phyloP scores from a whole-genome alignment of 83 land plant genomes.

The Thuja plicata region DNA sequence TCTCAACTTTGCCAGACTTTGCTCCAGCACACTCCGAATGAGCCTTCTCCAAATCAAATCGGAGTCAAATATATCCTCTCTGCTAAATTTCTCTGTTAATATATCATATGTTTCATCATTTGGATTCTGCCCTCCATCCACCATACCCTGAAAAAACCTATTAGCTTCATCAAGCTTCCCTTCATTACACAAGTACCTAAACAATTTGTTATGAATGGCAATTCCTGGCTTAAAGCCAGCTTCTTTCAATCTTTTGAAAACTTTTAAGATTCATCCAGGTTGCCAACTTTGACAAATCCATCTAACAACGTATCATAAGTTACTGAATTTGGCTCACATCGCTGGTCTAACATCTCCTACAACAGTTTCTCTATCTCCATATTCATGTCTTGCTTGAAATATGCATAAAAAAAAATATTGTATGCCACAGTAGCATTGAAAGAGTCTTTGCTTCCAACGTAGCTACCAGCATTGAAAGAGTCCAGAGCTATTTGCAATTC shows the following conservation, averaged over 20 bases:
- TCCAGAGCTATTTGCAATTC: no score
- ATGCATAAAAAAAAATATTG: constrained; percentile 29
- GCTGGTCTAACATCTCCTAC: constrained; percentile 43
- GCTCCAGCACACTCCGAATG: no score
- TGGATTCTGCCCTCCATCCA: constrained; percentile 22
- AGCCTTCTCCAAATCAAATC: no score
- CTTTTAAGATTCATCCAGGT: constrained; percentile 34
- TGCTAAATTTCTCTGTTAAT: constrained; percentile 34
- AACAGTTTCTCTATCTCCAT: constrained; percentile 36
- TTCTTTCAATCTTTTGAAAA: constrained; percentile 35
- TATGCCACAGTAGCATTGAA: constrained; percentile 30
- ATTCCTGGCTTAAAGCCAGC: constrained; percentile 40
- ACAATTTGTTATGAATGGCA: constrained; percentile 33
- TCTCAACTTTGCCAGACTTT: no score
- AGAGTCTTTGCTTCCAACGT: no score
- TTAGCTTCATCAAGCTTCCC: constrained; percentile 29
- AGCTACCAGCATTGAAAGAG: no score
- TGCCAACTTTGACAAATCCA: constrained; percentile 36
- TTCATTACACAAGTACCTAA: constrained; percentile 36
- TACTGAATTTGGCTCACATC: constrained; percentile 44
- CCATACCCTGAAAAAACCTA: constrained; percentile 42
- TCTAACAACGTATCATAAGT: constrained; percentile 55
- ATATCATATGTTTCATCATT: constrained; percentile 28
- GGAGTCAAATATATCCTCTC: no score
- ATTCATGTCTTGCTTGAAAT: constrained; percentile 48